Conservation (phyloP, 768 basidiomycete species). For the Boletus eberwhitei region DNA sequence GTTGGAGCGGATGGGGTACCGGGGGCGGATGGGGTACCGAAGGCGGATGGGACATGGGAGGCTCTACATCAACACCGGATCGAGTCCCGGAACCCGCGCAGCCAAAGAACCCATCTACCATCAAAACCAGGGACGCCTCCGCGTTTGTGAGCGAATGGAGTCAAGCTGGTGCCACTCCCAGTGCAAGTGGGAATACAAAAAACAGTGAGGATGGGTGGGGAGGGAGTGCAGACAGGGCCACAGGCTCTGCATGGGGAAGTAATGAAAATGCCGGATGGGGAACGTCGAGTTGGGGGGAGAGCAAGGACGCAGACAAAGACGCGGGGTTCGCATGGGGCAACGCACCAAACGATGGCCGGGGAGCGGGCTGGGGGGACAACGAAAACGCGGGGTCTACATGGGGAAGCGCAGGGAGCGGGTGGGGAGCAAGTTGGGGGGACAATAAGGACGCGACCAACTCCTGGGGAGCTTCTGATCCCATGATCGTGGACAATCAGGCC, state of each 20-base stretch:
- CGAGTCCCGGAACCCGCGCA: not conserved
- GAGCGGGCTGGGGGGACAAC: not conserved
- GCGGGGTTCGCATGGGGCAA: not conserved
- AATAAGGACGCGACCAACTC: slow-evolving; percentile 1
- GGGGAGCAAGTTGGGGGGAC: slow-evolving; percentile 7
- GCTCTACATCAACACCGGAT: slow-evolving; percentile 3
- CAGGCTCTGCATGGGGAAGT: slow-evolving; percentile 7
- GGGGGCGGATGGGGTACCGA: slow-evolving; percentile 5
- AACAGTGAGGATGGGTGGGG: slow-evolving; percentile 5
- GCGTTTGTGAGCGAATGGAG: not conserved
- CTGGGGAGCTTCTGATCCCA: slow-evolving; percentile 8
- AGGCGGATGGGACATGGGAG: slow-evolving; percentile 7
- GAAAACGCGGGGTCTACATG: not conserved
- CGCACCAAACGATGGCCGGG: not conserved
- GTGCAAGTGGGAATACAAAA: not conserved
- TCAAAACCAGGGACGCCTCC: not conserved
- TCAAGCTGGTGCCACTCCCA: not conserved
- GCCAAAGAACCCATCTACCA: not conserved
- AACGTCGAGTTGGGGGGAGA: not conserved
- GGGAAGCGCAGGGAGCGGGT: not conserved
- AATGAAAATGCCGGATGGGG: not conserved
- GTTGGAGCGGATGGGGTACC: slow-evolving; percentile 4
- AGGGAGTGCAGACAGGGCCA: not conserved
- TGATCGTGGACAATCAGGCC: slow-evolving; percentile 2
- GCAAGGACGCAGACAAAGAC: not conserved